Conservation (phyloP, 2,329 filamentous ascomycete species). For the Ilyonectria sp. region DNA sequence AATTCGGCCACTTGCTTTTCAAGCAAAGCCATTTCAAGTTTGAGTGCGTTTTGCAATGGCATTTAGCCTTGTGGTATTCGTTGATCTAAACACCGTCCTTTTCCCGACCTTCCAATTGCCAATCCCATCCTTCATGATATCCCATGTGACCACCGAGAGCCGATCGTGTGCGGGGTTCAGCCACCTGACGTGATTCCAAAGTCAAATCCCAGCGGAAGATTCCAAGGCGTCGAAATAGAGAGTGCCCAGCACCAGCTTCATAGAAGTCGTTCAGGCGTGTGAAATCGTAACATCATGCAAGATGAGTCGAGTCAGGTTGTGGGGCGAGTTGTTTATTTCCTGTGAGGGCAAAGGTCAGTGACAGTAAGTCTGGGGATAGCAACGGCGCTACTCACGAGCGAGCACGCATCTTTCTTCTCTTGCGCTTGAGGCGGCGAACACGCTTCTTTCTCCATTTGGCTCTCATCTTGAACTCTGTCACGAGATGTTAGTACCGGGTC, state of each 20-base stretch:
- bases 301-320: conserved; percentile 69
- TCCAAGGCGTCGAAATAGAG: conserved; percentile 36
- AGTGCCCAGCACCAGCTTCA: conserved; percentile 47
- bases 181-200: conserved; percentile 48
- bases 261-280: conserved; percentile 49
- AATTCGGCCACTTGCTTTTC: conserved; percentile 48
- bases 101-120: conserved; percentile 53
- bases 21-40: conserved; percentile 43
- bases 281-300: conserved; percentile 57
- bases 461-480: conserved; percentile 76
- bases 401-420: conserved; percentile 99
- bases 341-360: conserved; percentile 57
- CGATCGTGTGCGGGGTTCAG: conserved; percentile 49
- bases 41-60: conserved; percentile 45
- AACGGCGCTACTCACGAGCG: conserved; percentile 80
- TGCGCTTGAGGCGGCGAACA: conserved; percentile 98
- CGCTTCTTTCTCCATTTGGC: conserved; percentile 99
- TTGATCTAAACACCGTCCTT: conserved; percentile 51
- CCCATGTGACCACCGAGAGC: conserved; percentile 50
- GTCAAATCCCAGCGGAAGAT: conserved; percentile 46
- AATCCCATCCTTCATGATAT: conserved; percentile 49
- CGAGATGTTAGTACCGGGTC: conserved; percentile 40
- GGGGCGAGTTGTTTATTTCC: conserved; percentile 78
- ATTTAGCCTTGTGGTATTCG: conserved; percentile 46
- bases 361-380: conserved; percentile 4